phyloP scores from a whole-genome alignment of 163 green algal genomes.

The Chloroidium sp. region DNA sequence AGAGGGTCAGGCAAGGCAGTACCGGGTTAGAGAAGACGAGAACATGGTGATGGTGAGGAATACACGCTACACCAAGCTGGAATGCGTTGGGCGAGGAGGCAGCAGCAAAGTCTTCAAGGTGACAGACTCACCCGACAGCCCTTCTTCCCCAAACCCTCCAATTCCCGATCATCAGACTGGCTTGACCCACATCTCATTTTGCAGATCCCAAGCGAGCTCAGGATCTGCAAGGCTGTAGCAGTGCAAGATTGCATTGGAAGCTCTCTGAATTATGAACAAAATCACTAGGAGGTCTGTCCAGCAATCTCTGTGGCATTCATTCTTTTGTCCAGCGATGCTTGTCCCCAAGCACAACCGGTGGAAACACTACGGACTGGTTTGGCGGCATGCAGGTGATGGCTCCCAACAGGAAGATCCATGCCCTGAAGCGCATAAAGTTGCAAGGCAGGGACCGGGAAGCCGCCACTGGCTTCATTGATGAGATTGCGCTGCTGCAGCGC shows the following conservation, averaged over 20 bases:
- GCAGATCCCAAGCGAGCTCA: not conserved
- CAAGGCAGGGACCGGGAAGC: constrained; percentile 62
- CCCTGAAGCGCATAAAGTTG: constrained; percentile 91
- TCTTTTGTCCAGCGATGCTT: too few relatives aligned
- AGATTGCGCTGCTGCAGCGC: constrained; percentile 82
- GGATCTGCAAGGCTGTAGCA: not conserved
- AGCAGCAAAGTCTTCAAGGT: constrained; percentile 94
- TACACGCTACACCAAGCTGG: constrained; percentile 87
- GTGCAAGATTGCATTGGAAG: not conserved
- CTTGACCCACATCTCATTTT: not conserved
- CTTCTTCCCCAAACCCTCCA: not conserved
- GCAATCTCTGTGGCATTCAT: too few relatives aligned
- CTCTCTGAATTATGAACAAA: too few relatives aligned
- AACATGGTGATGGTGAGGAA: constrained; percentile 63
- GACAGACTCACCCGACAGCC: not conserved
- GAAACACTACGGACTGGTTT: too few relatives aligned
- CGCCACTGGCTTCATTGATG: constrained; percentile 82
- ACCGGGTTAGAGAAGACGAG: constrained; percentile 53
- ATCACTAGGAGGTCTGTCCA: too few relatives aligned
- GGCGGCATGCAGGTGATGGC: constrained; percentile 67
- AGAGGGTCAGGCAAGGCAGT: too few relatives aligned
- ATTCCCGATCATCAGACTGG: not conserved
- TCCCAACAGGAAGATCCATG: constrained; percentile 79
- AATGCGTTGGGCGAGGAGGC: constrained; percentile 84
- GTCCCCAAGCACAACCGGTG: not conserved